These are phyloP conservation scores for Misopates orontium DNA, from an alignment of 257 asterid species.

Conservation along the genomic window DNA sequence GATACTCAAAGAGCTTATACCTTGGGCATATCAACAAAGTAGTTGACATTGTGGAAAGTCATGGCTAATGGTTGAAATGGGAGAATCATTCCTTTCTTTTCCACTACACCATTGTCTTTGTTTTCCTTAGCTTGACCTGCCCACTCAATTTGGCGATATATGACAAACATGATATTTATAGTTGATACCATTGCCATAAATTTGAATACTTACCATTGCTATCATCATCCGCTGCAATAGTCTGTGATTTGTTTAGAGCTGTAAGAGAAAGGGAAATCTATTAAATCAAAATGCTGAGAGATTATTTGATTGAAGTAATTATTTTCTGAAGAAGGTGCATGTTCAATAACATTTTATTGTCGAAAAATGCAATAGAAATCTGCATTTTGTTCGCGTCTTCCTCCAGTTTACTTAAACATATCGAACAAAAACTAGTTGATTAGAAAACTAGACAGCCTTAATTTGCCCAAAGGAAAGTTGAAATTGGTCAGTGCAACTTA, in stretches of 20 bases:
- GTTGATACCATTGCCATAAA: constrained; percentile 13
- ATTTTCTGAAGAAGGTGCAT: background rate
- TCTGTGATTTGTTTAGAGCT: constrained; percentile 66
- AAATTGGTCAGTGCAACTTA: too few species aligned
- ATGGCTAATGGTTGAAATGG: constrained; percentile 85
- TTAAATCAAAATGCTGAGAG: constrained; percentile 6
- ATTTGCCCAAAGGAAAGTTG: background rate
- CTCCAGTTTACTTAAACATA: background rate
- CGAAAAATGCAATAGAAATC: background rate
- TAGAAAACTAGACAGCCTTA: background rate
- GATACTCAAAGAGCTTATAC: constrained; percentile 35
- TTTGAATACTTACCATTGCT: constrained; percentile 34
- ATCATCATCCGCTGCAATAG: constrained; percentile 46
- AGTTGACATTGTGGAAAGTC: constrained; percentile 81
- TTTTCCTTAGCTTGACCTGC: constrained; percentile 38
- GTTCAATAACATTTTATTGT: background rate
- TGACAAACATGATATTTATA: constrained; percentile 12
- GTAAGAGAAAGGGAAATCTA: constrained; percentile 30
- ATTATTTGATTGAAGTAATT: background rate
- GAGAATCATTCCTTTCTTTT: constrained; percentile 81
- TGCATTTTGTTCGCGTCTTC: constrained; percentile 1
- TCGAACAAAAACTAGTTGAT: too few species aligned
- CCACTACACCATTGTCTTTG: constrained; percentile 25
- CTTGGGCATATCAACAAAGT: constrained; percentile 92
- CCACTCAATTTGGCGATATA: constrained; percentile 25